A percentile compares a stretch with the other conserved stretches of the same genome.
These are phyloP conservation scores for Kodamaea anthophila DNA, from an alignment of 1,139 yeast species.

Conservation along the genomic window DNA sequence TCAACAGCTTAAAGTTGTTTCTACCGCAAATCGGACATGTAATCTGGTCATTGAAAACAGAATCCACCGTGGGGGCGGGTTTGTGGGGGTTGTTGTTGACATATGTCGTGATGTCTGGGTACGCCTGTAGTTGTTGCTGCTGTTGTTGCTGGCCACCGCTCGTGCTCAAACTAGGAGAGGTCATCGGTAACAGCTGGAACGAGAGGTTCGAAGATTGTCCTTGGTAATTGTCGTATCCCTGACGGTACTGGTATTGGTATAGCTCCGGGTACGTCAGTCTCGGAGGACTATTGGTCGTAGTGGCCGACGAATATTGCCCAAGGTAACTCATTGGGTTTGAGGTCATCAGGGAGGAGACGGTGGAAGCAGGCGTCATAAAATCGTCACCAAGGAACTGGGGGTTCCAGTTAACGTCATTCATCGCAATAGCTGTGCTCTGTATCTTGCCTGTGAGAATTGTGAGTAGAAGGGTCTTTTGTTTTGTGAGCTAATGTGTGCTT, in stretches of 20 bases:
- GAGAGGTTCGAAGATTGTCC: slow-evolving; percentile 2
- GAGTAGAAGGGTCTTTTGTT: too few relatives aligned
- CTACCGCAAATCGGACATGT: slow-evolving; percentile 15
- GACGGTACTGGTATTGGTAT: slow-evolving; percentile 1
- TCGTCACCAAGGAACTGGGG: slow-evolving; percentile 7
- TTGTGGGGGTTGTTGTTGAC: slow-evolving; percentile 14
- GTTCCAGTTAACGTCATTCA: slow-evolving; percentile 9
- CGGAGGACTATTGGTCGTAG: slow-evolving; percentile 2
- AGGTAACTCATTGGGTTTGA: slow-evolving; percentile 2
- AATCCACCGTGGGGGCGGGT: slow-evolving; percentile 15
- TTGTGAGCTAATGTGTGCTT: too few relatives aligned
- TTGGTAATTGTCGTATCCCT: slow-evolving; percentile 3
- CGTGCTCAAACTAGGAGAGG: not conserved
- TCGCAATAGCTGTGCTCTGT: slow-evolving; percentile 1
- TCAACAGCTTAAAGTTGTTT: slow-evolving; percentile 15
- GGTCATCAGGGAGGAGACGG: not conserved
- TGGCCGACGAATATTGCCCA: slow-evolving; percentile 1
- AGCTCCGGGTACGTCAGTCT: slow-evolving; percentile 1
- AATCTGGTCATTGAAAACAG: slow-evolving; percentile 14
- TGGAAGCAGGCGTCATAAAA: slow-evolving; percentile 1
- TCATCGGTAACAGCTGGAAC: slow-evolving; percentile 1
- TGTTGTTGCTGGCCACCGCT: too few relatives aligned
- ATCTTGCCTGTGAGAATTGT: too few relatives aligned
- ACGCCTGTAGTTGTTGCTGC: slow-evolving; percentile 6
- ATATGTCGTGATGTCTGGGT: slow-evolving; percentile 16